Base-by-base conservation (phyloP, 495 filamentous ascomycete genomes). In the Aspergillus kassunensis region DNA sequence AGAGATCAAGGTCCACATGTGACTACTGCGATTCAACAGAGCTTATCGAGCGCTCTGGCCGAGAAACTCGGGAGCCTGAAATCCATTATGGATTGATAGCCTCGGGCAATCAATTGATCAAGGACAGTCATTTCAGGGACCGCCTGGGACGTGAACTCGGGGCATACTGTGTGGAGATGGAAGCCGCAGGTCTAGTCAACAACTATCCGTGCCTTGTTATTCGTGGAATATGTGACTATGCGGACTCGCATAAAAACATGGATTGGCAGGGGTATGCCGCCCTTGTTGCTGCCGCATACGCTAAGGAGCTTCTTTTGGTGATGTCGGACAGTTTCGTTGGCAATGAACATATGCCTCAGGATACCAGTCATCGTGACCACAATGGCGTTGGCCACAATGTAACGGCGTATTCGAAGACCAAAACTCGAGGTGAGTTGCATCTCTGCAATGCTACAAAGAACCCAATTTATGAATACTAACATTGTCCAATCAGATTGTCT, bases 51-150 rank as follows among this genome's bases (percentile, higher is more conserved):
- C 46, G 57, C 11, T 23, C 11, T 30, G 7, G 25, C 11, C 44
- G 49, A 10, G 2, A 3, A n/a, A 16, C 19, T 24, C 49, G 25
- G 15, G 56, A 29, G 49, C 51, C 51, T 11, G 27, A 25, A 4
- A 45, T 60, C 13, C 61, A 64, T 24, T 58, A 63, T 29, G 61
- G 61, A 0, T 12, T 51, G 0, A 60, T 63, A 25, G 54, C 43
- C 0, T 58, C 57, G 5, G 55, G 41, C 3, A 51, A 63, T 25
- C 11, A 35, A 7, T 25, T 63, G 0, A 56, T 63, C 11, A 50
- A 36, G 16, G 9, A 58, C 23, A 49, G 19, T 2, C 2, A 8
- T 1, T 37, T 29, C 0, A 42, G 58, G 2, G 52, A 61, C n/a
- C n/a, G n/a, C n/a, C n/a, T n/a, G n/a, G n/a, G n/a, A n/a, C n/a